Conservation (phyloP, 176 grass and related monocot species). For the Pontederia crassipes region DNA sequence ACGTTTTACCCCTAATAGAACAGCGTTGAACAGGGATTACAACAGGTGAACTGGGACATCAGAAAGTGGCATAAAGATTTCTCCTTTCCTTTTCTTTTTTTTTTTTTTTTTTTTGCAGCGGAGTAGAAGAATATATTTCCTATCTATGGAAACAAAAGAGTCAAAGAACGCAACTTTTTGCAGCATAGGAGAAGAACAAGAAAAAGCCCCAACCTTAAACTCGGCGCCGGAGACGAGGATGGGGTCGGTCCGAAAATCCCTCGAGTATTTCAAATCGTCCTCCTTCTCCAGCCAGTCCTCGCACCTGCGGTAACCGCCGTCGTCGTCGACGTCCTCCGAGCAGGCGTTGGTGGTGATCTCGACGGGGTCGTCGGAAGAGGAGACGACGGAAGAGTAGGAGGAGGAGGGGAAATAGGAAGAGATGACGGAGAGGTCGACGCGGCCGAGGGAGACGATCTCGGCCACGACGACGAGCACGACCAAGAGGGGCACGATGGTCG, state of each 20-base stretch:
- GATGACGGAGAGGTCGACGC: slow-evolving; percentile 82
- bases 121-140: no score
- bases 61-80: no score
- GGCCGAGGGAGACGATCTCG: slow-evolving; percentile 73
- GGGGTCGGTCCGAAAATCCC: slow-evolving; percentile 66
- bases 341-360: no score
- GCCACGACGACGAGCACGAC: slow-evolving; percentile 62
- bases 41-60: no score
- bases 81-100: no score
- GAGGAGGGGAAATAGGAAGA: slow-evolving; percentile 50
- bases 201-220: slow-evolving; percentile 19
- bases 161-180: not conserved
- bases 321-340: not conserved
- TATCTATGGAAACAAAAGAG: not conserved
- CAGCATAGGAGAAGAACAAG: not conserved
- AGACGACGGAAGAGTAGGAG: not conserved
- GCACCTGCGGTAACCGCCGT: slow-evolving; percentile 32
- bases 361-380: not conserved
- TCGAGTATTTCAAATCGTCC: slow-evolving; percentile 56
- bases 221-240: slow-evolving; percentile 58
- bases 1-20: no score
- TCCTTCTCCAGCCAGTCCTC: slow-evolving; percentile 70
- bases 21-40: no score
- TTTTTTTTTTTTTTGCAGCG: no score
- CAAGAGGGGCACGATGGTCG: slow-evolving; percentile 45